phyloP scores from a whole-genome alignment of 176 grass and related monocot species.

The Raddia distichophylla region DNA sequence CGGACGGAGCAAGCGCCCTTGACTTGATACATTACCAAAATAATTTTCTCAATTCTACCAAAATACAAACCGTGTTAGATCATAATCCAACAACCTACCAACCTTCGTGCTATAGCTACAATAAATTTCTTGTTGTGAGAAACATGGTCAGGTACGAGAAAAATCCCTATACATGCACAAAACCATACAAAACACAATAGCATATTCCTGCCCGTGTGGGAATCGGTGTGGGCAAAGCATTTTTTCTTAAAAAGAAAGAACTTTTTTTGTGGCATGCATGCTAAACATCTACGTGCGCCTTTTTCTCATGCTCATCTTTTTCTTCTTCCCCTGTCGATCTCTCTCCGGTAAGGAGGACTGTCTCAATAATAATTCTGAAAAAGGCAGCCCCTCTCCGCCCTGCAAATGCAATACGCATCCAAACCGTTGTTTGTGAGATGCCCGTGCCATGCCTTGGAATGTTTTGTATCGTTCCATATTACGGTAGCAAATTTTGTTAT shows the following conservation, averaged over 20 bases:
- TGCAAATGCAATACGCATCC: too few relatives aligned
- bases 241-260: neutral
- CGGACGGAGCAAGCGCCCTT: too few relatives aligned
- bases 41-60: too few relatives aligned
- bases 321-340: neutral
- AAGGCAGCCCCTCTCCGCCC: too few relatives aligned
- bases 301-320: neutral
- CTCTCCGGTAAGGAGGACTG: neutral
- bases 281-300: neutral
- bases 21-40: too few relatives aligned
- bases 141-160: fast-evolving
- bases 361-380: neutral
- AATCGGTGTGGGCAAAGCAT: neutral
- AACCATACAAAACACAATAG: neutral
- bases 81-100: neutral
- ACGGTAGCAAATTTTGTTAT: too few relatives aligned
- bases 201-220: too few relatives aligned
- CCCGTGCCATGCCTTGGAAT: too few relatives aligned
- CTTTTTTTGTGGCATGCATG: neutral
- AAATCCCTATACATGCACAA: neutral
- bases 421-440: too few relatives aligned
- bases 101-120: neutral
- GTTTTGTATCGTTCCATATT: too few relatives aligned
- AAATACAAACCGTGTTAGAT: neutral
- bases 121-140: neutral